A percentile compares a stretch with the other conserved stretches of the same genome.
Conservation (phyloP, 2,329 filamentous ascomycete genomes). For the Reticulascus tulasneorum region DNA sequence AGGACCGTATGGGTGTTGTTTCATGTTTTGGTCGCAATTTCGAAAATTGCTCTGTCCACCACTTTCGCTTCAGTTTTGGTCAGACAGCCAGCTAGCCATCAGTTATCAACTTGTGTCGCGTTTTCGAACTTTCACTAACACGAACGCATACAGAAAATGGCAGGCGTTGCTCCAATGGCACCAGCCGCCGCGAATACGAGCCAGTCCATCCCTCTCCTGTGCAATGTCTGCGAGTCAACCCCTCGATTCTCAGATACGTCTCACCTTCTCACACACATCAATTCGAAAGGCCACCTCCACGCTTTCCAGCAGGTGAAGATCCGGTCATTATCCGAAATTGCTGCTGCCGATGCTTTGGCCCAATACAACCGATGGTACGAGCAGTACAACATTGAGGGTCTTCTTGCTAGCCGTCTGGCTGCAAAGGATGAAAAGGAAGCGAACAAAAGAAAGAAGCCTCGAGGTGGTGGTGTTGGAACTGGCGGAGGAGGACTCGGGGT, state of each 20-base stretch:
- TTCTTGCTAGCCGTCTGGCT: constrained; percentile 74
- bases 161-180: constrained; percentile 22
- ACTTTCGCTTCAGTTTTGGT: constrained; percentile 5
- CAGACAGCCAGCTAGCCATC: constrained; percentile 8
- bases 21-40: constrained; percentile 11
- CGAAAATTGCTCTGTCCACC: background rate
- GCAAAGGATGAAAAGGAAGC: constrained; percentile 67
- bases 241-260: constrained; percentile 86
- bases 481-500: no score
- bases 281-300: constrained; percentile 87
- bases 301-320: constrained; percentile 80
- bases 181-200: no score
- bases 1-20: constrained; percentile 6
- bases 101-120: background rate
- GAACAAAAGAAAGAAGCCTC: constrained; percentile 25
- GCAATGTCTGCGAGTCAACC: constrained; percentile 76
- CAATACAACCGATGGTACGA: constrained; percentile 77
- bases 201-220: constrained; percentile 63
- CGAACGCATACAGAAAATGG: constrained; percentile 30
- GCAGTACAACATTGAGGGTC: constrained; percentile 62
- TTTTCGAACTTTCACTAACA: constrained; percentile 17
- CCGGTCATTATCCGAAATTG: constrained; percentile 61
- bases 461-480: no score
- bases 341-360: constrained; percentile 58
- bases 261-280: constrained; percentile 86